Base-by-base conservation (phyloP, 352 stramenopile genomes). In the Pythium dissimile region DNA sequence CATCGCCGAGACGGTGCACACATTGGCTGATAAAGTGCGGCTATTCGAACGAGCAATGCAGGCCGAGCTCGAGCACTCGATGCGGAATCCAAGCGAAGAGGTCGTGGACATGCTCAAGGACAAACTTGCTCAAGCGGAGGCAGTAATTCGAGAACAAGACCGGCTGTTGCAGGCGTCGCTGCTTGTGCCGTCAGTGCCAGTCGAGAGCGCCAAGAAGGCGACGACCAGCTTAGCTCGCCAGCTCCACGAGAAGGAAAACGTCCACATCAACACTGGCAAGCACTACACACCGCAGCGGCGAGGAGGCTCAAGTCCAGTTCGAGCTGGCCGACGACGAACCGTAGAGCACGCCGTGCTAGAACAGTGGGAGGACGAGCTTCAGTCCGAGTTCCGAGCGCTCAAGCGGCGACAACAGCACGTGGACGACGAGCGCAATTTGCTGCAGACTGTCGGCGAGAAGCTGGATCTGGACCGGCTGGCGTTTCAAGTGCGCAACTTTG, bases 91-190 rank as follows among this genome's bases (percentile, higher is more conserved):
- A 5, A 61, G 63, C 24, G 32, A 72, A 27, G 60, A 76, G 23
- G 53, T 81, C 4, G 54, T 82, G 5, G 27, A 21, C n/a, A 26
- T 49, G 1, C 72, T 92, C n/a, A 75, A 75, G 35, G 32, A 75
- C 23, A 92, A 92, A 54, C 72, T 92, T 8, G 69, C 72, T 10
- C 77, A 88, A 20, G 81, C 81, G 0, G 72, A 89, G 23, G 57
- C 46, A 6, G 75, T 92, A 56, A 84, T 92, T 26, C 54, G 61
- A 0, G 79, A 92, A 44, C 81, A 92, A 55, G 79, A 92, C 43
- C 71, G 84, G 44, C 59, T 92, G 24, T 55, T 92, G 30, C 81
- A 92, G 67, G 81, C 79, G 12, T 83, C 79, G 10, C 39, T 92
- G 39, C 2, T 66, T 2, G 13, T 31, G 3, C 23, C 42, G 10